Base-by-base conservation (phyloP, 352 stramenopile genomes). In the Phytophthora agathidicida region DNA sequence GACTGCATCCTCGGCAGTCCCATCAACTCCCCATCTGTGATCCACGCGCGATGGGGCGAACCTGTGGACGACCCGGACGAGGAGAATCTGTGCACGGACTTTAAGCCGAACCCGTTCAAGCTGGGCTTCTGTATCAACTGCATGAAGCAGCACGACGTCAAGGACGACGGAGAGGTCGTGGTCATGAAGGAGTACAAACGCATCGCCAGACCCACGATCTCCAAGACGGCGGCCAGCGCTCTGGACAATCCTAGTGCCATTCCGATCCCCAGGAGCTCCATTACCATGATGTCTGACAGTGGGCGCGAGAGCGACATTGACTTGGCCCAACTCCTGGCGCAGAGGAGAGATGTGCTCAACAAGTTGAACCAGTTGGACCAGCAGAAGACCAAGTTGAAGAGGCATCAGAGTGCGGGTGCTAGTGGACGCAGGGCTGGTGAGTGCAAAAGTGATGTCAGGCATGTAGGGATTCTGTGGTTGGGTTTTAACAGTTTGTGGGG, bases 61-160 rank as follows among this genome's bases (percentile, higher is more conserved):
- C 80, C 82, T 0, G 82, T 88, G 33, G 83, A 93, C 49, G 86
- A 93, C 46, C 84, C 84, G 5, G 86, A 96, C 47, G 83, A 96
- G 64, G 82, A 90, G 42, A 83, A 77, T 28, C 58, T 93, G 46
- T 96, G 86, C 46, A 82, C 72, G 2, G 86, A 96, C n/a, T 96
- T 87, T 54, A 32, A 70, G 17, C 78, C 84, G 0, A 96, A 96
- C 49, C 83, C 86, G 24, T 96, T 96, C 60, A 92, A 92, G 60
- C 60, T 93, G 17, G 86, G 86, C 5, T 96, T 94, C 56, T 96
- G 86, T 62, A 83, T 96, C 55, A 96, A 96, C 67, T 96, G 86
- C 67, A 86, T 93, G 71, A 94, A 94, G 62, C 86, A 96, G 57
- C 86, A 96, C 70, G 84, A 96, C 32, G 83, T 93, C 11, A 86